A percentile compares a stretch with the other conserved stretches of the same genome.
phyloP scores from a whole-genome alignment of 768 basidiomycete genomes.

The Pisolithus sp. region DNA sequence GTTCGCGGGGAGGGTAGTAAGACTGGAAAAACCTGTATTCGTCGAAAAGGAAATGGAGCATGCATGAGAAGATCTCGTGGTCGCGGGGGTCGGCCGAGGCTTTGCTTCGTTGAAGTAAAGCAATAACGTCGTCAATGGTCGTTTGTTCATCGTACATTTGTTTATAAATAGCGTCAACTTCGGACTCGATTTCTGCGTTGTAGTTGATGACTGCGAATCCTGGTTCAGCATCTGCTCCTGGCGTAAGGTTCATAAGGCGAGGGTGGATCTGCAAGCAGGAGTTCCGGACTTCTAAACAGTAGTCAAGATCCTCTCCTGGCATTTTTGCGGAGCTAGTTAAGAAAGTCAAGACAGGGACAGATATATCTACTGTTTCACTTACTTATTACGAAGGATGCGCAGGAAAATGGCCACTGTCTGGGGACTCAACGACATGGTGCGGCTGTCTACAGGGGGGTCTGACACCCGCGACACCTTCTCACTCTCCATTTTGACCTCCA shows the following conservation, averaged over 20 bases:
- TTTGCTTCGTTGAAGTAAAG: slow-evolving; percentile 80
- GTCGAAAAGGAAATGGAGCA: slow-evolving; percentile 98
- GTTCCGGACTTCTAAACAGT: slow-evolving; percentile 88
- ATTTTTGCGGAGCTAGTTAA: slow-evolving; percentile 62
- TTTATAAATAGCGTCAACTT: slow-evolving; percentile 94
- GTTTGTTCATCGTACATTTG: slow-evolving; percentile 97
- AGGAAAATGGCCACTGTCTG: slow-evolving; percentile 90
- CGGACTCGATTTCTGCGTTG: slow-evolving; percentile 80
- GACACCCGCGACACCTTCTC: slow-evolving; percentile 74
- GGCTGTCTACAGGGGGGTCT: slow-evolving; percentile 69
- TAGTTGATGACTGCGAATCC: slow-evolving; percentile 88
- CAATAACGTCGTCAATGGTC: slow-evolving; percentile 89
- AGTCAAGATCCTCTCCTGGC: slow-evolving; percentile 71
- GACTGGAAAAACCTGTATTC: slow-evolving; percentile 99
- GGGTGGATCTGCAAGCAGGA: slow-evolving; percentile 92
- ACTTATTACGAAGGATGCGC: slow-evolving; percentile 82
- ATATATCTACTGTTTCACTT: slow-evolving; percentile 20
- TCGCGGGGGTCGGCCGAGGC: slow-evolving; percentile 76
- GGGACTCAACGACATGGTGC: slow-evolving; percentile 83
- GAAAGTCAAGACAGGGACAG: background rate
- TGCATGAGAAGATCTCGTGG: slow-evolving; percentile 98
- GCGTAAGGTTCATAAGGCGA: slow-evolving; percentile 88
- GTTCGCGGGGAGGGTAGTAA: slow-evolving; percentile 88
- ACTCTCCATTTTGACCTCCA: slow-evolving; percentile 88
- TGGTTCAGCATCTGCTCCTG: slow-evolving; percentile 82